Evolutionary conservation across 2,329 filamentous ascomycete genomes (phyloP).

Genomic region (Colletotrichum viniferum): DNA sequence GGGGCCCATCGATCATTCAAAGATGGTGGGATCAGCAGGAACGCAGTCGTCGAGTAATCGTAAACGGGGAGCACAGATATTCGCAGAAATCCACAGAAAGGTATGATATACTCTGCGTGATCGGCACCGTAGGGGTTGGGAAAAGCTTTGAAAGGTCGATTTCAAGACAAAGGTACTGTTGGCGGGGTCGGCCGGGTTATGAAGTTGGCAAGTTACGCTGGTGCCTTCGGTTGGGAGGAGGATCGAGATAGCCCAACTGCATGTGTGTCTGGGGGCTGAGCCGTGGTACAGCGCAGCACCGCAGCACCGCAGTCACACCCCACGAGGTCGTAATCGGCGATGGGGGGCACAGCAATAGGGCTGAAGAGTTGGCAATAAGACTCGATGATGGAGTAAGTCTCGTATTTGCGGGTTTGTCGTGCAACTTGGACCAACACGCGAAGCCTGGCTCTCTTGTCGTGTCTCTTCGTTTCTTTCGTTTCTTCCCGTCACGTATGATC

Average conservation of each 20-base stretch:
- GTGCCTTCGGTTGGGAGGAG: neutral
- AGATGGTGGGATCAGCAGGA: neutral
- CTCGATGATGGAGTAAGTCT: neutral
- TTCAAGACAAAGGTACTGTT: neutral
- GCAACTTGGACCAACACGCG: neutral
- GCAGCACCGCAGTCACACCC: constrained; percentile 18
- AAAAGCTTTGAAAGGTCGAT: neutral
- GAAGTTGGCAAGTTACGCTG: constrained; percentile 12
- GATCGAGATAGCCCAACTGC: constrained; percentile 13
- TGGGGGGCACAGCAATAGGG: constrained; percentile 14
- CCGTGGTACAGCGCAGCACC: constrained; percentile 10
- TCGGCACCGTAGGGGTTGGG: neutral
- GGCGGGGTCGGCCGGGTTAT: neutral
- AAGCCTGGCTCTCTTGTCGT: neutral
- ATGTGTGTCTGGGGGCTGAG: constrained; percentile 15
- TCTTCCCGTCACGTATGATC: constrained; percentile 3
- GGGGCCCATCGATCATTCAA: neutral
- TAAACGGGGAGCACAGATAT: neutral
- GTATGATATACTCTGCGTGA: neutral
- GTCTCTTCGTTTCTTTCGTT: neutral
- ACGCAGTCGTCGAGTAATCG: neutral
- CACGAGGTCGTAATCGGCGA: neutral
- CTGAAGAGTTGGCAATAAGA: neutral
- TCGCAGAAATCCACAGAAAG: neutral
- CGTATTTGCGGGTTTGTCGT: neutral